phyloP scores from a whole-genome alignment of 140 eudicot species.

The Erigeron philadelphicus region DNA sequence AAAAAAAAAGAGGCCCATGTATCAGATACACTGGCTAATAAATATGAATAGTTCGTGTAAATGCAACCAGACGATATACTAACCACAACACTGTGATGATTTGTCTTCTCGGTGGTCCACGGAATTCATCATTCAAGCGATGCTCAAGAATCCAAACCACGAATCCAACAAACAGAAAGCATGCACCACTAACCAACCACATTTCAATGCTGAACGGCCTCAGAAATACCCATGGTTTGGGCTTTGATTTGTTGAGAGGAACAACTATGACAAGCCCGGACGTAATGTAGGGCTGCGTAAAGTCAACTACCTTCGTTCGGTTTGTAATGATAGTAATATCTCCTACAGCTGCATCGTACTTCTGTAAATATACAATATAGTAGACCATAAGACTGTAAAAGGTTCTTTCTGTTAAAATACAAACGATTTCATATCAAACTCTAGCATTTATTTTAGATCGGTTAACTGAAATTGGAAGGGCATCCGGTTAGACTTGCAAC shows the following conservation, averaged over 20 bases:
- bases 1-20: not conserved
- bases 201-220: conserved; percentile 25
- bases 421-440: too few species aligned
- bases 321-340: conserved; percentile 30
- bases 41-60: not conserved
- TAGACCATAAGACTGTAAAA: not conserved
- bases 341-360: conserved; percentile 38
- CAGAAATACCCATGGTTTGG: conserved; percentile 33
- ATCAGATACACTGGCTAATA: conserved; percentile 12
- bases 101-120: conserved; percentile 32
- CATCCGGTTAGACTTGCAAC: not conserved
- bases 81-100: conserved; percentile 30
- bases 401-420: too few species aligned
- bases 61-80: conserved; percentile 6
- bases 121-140: conserved; percentile 23
- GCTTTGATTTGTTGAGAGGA: conserved; percentile 20
- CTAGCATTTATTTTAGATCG: too few species aligned
- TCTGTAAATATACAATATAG: conserved; percentile 15
- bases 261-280: conserved; percentile 30
- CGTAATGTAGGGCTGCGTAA: conserved; percentile 29
- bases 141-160: conserved; percentile 39
- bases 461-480: too few species aligned
- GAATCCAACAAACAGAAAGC: conserved; percentile 28
- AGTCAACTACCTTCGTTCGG: conserved; percentile 30
- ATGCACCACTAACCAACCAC: conserved; percentile 35